These are phyloP conservation scores for Aspergillus ochraceus DNA, from an alignment of 2,329 filamentous ascomycete genomes.

Conservation along the genomic window DNA sequence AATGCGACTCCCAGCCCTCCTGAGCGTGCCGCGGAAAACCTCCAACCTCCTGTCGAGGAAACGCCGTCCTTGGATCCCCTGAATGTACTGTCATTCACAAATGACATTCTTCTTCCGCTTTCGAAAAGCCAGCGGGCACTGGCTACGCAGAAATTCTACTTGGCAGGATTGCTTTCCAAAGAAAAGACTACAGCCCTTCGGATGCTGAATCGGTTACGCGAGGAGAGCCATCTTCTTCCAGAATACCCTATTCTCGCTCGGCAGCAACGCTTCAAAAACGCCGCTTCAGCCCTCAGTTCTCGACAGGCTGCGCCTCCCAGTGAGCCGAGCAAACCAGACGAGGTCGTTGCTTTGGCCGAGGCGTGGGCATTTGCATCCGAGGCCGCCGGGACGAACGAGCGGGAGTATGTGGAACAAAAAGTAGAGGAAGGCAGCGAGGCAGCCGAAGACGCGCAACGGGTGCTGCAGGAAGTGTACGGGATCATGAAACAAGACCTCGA, in stretches of 20 bases:
- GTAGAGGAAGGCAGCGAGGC: conserved; percentile 32
- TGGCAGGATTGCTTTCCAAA: conserved; percentile 39
- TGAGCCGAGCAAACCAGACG: conserved; percentile 27
- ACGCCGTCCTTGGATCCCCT: conserved; percentile 24
- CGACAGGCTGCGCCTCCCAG: conserved; percentile 16
- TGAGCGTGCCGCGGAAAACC: conserved; percentile 15
- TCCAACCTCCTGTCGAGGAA: conserved; percentile 15
- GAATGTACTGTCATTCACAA: conserved; percentile 34
- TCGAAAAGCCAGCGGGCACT: conserved; percentile 38
- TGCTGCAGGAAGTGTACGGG: conserved; percentile 33
- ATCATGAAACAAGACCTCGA: conserved; percentile 36
- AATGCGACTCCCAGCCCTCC: conserved; percentile 23
- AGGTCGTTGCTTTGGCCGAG: conserved; percentile 35
- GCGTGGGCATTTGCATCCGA: conserved; percentile 43
- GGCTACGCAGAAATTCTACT: conserved; percentile 38
- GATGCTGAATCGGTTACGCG: conserved; percentile 39
- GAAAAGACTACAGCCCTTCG: conserved; percentile 38
- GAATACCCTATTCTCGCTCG: conserved; percentile 40
- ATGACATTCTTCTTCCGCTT: conserved; percentile 34
- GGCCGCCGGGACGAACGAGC: conserved; percentile 31
- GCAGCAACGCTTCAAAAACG: conserved; percentile 39
- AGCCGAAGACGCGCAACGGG: conserved; percentile 28
- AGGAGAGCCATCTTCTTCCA: conserved; percentile 45
- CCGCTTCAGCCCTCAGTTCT: conserved; percentile 27
- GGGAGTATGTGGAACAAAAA: conserved; percentile 36